Percentiles rank a stretch among this genome's conserved stretches.
Evolutionary conservation across 2,329 filamentous ascomycete species (phyloP).

Genomic region (Colletotrichum scovillei): DNA sequence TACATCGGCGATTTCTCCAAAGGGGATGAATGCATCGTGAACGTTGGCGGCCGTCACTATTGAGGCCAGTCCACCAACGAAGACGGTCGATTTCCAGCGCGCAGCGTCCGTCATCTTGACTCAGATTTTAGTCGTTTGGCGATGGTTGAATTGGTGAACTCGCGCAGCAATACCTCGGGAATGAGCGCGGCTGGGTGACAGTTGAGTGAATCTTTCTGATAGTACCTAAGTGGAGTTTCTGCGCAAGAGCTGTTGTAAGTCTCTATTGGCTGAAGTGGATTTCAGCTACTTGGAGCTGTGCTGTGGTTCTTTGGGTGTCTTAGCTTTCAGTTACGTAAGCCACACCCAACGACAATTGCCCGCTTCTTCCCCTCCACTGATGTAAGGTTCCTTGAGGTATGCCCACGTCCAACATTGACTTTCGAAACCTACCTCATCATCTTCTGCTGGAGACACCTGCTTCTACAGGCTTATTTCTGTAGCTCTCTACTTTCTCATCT

Average conservation of each 20-base stretch:
- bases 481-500: not conserved
- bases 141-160: not conserved
- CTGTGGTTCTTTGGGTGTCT: not conserved
- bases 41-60: conserved; percentile 80
- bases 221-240: conserved; percentile 16
- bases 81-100: conserved; percentile 90
- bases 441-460: not conserved
- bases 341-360: not conserved
- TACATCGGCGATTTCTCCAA: conserved; percentile 94
- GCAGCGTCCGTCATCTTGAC: conserved; percentile 79
- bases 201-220: conserved; percentile 25
- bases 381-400: too few species aligned
- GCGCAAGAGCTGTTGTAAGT: conserved; percentile 16
- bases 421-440: not conserved
- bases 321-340: not conserved
- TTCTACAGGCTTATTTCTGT: not conserved
- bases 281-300: conserved; percentile 6
- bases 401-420: too few species aligned
- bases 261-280: conserved; percentile 21
- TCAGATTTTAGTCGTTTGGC: conserved; percentile 31
- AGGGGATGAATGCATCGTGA: conserved; percentile 93
- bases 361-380: not conserved
- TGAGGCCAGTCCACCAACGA: conserved; percentile 88
- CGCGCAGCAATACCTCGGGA: not conserved
- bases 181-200: not conserved